Evolutionary conservation across 1,139 yeast genomes (phyloP), one percentile per base, ranked within the genome.

Genomic region (Kurtzmaniella quercitrusa): DNA sequence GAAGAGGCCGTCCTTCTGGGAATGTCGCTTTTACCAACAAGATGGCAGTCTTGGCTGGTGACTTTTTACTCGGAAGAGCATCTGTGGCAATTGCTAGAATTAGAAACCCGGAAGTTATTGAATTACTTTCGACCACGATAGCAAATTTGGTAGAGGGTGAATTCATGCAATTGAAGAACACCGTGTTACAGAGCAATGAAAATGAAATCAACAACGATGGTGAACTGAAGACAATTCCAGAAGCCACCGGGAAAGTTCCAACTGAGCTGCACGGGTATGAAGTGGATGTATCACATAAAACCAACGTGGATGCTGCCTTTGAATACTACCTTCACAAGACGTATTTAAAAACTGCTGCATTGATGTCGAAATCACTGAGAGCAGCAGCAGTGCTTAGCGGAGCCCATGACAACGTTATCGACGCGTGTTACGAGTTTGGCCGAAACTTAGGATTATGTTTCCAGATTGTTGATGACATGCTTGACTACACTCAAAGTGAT

Each of bases 91-190:
- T 93, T 53, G 95, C 98, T 8, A 73, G 98, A 49, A 69, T 94
- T 42, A 74, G 97, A 59, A 91, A 93, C 60, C 94, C 96, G n/a
- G 98, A 93, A 67, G 98, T 93, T 40, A 91, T 89, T 49, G 98
- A 93, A 65, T 74, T 94, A 47, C 78, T 94, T 66, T 88, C 97
- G 4, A 93, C 97, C 6, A 86, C 97, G 34, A 93, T 93, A 60
- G 98, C 98, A 20, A 94, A 94, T 60, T 73, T 94, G 47, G 98
- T 93, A 1, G 98, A 94, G 66, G 98, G 98, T 39, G 98, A 93
- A 65, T 91, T 93, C 60, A 91, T 93, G 98, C 98, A 93, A 66
- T 77, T 93, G 68, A 91, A 91, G 55, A 93, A 93, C 63, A 88
- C 96, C 1, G 94, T 89, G 2, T 65, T 83, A 42, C 56, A 53